Evolutionary conservation across 305 asterid genomes (phyloP).

Genomic region (Fraxinus ornus): DNA sequence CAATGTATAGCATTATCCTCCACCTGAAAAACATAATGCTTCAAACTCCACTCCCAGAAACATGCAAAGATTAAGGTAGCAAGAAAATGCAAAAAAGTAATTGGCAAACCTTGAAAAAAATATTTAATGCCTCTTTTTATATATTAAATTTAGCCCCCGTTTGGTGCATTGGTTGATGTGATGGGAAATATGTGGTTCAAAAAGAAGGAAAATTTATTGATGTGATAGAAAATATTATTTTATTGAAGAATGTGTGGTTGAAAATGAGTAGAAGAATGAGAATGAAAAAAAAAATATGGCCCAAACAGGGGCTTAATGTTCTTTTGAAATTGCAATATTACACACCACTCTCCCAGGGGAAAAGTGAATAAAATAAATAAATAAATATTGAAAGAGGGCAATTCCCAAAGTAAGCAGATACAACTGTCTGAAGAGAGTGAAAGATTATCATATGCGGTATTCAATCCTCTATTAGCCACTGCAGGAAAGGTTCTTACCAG

Average conservation of each 20-base stretch:
- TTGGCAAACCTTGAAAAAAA: neutral
- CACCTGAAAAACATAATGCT: constrained; percentile 53
- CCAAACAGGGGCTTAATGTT: no score
- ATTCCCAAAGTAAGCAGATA: neutral
- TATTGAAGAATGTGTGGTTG: no score
- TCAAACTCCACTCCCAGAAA: constrained; percentile 8
- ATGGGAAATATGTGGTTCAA: no score
- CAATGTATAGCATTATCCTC: constrained; percentile 69
- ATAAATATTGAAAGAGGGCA: neutral
- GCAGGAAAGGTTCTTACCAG: constrained; percentile 47
- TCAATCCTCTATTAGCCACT: constrained; percentile 9
- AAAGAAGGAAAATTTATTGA: no score
- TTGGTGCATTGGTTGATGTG: no score
- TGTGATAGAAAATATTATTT: no score
- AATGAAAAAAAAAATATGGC: no score
- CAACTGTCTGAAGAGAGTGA: constrained; percentile 2
- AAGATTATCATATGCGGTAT: constrained; percentile 1
- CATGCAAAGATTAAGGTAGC: constrained; percentile 3
- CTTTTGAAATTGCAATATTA: neutral
- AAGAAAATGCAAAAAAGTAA: neutral
- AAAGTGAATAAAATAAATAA: neutral
- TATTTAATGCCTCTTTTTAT: neutral
- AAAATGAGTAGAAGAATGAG: no score
- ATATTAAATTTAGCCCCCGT: no score
- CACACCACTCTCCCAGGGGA: neutral